Percentiles rank a stretch among this genome's conserved stretches.
Evolutionary conservation across 164 flowering plant species (phyloP).

Genomic region (Tinospora cordifolia): DNA sequence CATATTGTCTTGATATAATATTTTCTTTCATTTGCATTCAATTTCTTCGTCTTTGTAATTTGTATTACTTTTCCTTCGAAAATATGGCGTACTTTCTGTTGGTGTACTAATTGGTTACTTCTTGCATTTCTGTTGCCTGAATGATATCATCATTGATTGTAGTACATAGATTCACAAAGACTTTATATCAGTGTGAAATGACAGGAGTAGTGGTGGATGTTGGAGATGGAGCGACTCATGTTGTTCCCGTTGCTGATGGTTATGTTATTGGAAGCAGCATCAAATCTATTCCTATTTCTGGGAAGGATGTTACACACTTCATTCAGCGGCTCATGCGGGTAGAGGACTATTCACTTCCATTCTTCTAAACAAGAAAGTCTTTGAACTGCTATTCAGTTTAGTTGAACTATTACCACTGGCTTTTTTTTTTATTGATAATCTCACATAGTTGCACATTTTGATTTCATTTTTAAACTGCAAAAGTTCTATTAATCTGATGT

Average conservation of each 20-base stretch:
- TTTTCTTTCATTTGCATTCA: too few species aligned
- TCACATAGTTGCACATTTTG: not conserved
- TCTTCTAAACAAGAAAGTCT: not conserved
- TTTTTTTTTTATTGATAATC: not conserved
- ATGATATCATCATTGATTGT: constrained; percentile 4
- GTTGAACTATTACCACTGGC: not conserved
- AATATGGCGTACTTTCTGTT: too few species aligned
- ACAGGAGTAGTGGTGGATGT: constrained; percentile 97
- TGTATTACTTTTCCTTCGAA: too few species aligned
- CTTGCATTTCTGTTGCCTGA: not conserved
- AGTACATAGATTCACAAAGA: constrained; percentile 27
- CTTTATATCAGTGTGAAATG: constrained; percentile 86
- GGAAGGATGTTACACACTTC: constrained; percentile 89
- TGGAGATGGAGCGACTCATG: constrained; percentile 93
- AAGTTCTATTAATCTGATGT: not conserved
- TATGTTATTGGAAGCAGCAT: constrained; percentile 98
- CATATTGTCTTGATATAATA: too few species aligned
- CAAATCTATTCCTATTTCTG: constrained; percentile 83
- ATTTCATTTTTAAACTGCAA: not conserved
- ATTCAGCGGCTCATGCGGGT: constrained; percentile 95
- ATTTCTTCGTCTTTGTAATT: too few species aligned
- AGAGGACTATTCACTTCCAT: constrained; percentile 14
- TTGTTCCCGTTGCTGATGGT: constrained; percentile 98
- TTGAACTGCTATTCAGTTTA: not conserved
- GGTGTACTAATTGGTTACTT: not conserved